Percentiles rank a stretch among this genome's conserved stretches.
Evolutionary conservation across 345 rosid species (phyloP).

Genomic region (Diplotaxis tenuifolia): DNA sequence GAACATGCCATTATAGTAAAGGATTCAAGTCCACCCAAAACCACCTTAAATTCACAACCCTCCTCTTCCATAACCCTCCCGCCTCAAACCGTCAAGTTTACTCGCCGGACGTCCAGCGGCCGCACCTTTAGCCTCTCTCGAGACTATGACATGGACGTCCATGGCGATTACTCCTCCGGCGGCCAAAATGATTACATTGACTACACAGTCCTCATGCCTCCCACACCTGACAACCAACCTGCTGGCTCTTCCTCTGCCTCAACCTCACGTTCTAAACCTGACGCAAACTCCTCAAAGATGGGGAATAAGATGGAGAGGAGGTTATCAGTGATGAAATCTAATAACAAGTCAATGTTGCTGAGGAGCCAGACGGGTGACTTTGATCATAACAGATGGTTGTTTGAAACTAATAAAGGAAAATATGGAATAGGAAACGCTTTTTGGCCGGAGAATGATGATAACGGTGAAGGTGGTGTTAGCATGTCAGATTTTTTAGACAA

Average conservation of each 20-base stretch:
- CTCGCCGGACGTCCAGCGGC: constrained; percentile 68
- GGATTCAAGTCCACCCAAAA: constrained; percentile 46
- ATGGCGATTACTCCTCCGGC: constrained; percentile 50
- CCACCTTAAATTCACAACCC: constrained; percentile 42
- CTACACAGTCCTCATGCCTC: constrained; percentile 92
- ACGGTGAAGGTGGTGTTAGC: constrained; percentile 48
- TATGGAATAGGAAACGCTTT: constrained; percentile 79
- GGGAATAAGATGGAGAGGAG: constrained; percentile 59
- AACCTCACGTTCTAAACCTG: constrained; percentile 31
- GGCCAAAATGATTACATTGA: constrained; percentile 75
- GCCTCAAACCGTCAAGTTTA: constrained; percentile 55
- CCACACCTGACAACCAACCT: constrained; percentile 95
- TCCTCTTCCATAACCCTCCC: constrained; percentile 50
- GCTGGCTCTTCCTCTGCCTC: constrained; percentile 38
- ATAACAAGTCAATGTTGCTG: constrained; percentile 72
- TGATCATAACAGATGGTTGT: constrained; percentile 88
- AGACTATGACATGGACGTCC: constrained; percentile 71
- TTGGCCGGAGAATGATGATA: constrained; percentile 57
- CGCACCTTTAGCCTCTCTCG: constrained; percentile 62
- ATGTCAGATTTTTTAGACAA: constrained; percentile 90
- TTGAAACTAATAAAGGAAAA: constrained; percentile 59
- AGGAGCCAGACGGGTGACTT: constrained; percentile 90
- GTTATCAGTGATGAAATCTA: constrained; percentile 66
- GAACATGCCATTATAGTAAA: constrained; percentile 16
- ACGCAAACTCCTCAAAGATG: not conserved